Conservation (phyloP, 768 basidiomycete species). For the Kwoniella sp. region DNA sequence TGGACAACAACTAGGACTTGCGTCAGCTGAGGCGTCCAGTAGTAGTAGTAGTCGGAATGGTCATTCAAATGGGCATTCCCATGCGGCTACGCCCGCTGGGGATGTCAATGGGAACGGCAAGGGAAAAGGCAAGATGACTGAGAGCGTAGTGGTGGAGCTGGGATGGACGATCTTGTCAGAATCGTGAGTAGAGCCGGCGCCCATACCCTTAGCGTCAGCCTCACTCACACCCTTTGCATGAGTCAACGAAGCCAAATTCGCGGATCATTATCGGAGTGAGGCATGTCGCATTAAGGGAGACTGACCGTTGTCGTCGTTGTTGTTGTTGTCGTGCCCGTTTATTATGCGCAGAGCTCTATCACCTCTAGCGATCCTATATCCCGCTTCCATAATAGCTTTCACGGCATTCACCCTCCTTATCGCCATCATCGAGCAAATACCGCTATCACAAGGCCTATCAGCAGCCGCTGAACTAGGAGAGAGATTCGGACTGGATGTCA, state of each 20-base stretch:
- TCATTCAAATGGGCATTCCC: too few species aligned
- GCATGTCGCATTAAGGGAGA: too few species aligned
- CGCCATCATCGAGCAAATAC: conserved; percentile 17
- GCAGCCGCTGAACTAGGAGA: conserved; percentile 26
- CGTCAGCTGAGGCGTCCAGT: background rate
- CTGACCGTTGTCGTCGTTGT: too few species aligned
- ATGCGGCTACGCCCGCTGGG: background rate
- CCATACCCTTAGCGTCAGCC: too few species aligned
- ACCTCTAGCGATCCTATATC: conserved; percentile 39
- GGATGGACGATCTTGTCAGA: conserved; percentile 35
- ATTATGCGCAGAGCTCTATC: conserved; percentile 25
- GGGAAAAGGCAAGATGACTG: conserved; percentile 17
- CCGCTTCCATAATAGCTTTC: conserved; percentile 37
- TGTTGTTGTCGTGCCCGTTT: background rate
- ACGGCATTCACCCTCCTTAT: conserved; percentile 29
- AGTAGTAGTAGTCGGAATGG: conserved; percentile 4
- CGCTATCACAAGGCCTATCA: conserved; percentile 14
- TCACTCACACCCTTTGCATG: too few species aligned
- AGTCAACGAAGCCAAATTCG: too few species aligned
- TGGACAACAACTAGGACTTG: background rate
- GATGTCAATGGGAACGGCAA: conserved; percentile 10
- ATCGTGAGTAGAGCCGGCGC: conserved; percentile 26
- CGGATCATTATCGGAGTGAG: too few species aligned
- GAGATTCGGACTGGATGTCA: conserved; percentile 32
- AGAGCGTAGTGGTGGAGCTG: conserved; percentile 25